Evolutionary conservation across 306 rosid genomes (phyloP), one percentile per base, ranked within the genome.

Genomic region (Comarum palustre): DNA sequence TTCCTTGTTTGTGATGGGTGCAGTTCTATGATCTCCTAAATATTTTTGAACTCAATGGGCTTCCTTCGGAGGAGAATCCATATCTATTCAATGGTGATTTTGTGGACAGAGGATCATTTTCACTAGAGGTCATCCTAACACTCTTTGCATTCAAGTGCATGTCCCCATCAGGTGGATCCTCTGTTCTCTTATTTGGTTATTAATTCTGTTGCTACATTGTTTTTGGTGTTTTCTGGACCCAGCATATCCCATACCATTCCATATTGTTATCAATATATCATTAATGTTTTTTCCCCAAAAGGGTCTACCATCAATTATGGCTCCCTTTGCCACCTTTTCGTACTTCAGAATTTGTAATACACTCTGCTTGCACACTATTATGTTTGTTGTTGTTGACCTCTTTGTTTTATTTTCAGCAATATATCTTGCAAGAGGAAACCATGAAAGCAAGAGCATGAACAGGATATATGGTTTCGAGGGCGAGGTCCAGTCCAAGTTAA

Each of bases 381-480:
- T 63, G 36, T 38, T 22, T 13, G 70, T 60, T 65, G 66, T 60
- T 73, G 45, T 69, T 65, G 45, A 79, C 73, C 48, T 76, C 42
- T 69, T 75, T 17, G 10, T 75, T 27, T 55, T 3, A 32, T 76
- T 88, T 76, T 78, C 97, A 94, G 99, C 97, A 36, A 88, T 95
- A 80, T 80, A 95, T 78, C 89, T 95, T 66, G 92, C 97, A 58
- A 87, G 99, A 75, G 99, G 99, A 79, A 95, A 95, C 79, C 99
- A 95, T 8, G 99, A 95, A 84, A 95, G 97, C 87, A 95, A 90
- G 91, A 86, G 96, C 92, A 95, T 95, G 99, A 95, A 95, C 83
- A 95, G 92, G 88, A 95, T 95, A 74, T 95, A 95, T 84, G 99
- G 99, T 73, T 95, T 95, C 79, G 99, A 95, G 89, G 99, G 99